Conservation (phyloP, 2,329 filamentous ascomycete genomes). For the Paecilomyces formosus region DNA sequence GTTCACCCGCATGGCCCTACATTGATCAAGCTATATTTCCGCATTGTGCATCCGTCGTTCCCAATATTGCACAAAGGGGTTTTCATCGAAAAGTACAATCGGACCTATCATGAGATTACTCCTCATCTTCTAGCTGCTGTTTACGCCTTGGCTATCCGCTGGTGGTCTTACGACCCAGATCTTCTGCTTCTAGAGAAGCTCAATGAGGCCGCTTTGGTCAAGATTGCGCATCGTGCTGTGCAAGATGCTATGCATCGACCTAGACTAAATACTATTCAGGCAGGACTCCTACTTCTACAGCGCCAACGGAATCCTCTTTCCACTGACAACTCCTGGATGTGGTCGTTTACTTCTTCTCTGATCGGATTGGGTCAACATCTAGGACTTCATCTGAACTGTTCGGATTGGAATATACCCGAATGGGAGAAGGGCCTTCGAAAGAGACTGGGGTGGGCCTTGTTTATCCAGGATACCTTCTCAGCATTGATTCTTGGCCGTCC, state of each 20-base stretch:
- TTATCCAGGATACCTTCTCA: slow-evolving; percentile 50
- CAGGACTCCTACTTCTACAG: slow-evolving; percentile 48
- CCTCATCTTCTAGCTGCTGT: slow-evolving; percentile 71
- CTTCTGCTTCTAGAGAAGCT: slow-evolving; percentile 14
- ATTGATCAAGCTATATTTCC: slow-evolving; percentile 74
- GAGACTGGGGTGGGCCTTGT: slow-evolving; percentile 57
- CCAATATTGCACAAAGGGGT: slow-evolving; percentile 76
- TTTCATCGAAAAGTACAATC: slow-evolving; percentile 70
- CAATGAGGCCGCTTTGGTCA: slow-evolving; percentile 21
- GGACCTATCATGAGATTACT: slow-evolving; percentile 65
- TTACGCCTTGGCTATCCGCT: slow-evolving; percentile 69
- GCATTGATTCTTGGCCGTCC: slow-evolving; percentile 3
- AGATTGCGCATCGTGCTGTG: slow-evolving; percentile 38
- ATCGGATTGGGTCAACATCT: slow-evolving; percentile 53
- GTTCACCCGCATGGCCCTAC: slow-evolving; percentile 70
- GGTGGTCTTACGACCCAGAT: slow-evolving; percentile 59
- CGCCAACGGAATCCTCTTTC: slow-evolving; percentile 22
- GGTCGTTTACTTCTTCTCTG: slow-evolving; percentile 43
- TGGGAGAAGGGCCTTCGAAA: slow-evolving; percentile 58
- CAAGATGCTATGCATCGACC: slow-evolving; percentile 44
- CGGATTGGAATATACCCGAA: slow-evolving; percentile 53
- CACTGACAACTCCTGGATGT: slow-evolving; percentile 37
- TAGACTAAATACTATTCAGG: slow-evolving; percentile 51
- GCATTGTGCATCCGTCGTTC: slow-evolving; percentile 70
- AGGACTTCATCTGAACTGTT: slow-evolving; percentile 55